These are phyloP conservation scores for Aspergillus sp. DNA, from an alignment of 2,329 filamentous ascomycete genomes.

Conservation along the genomic window DNA sequence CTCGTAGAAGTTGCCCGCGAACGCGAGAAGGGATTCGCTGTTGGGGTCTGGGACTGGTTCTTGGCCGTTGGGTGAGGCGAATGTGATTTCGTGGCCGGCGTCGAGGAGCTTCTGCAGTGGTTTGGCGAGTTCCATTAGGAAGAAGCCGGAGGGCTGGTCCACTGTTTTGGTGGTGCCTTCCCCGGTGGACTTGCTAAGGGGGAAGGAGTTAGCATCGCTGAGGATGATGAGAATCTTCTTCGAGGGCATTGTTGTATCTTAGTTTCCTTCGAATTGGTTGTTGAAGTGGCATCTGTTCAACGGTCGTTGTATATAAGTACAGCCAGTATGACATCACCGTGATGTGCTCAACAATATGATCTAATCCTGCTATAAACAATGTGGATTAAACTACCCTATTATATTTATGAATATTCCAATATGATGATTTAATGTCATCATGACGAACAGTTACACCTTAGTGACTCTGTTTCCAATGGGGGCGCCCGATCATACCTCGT, in stretches of 20 bases:
- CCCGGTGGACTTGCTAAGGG: conserved; percentile 31
- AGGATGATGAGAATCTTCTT: conserved; percentile 49
- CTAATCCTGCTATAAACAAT: too few relatives aligned
- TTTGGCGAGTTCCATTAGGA: conserved; percentile 43
- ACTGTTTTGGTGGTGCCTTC: conserved; percentile 23
- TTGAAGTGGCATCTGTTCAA: too few relatives aligned
- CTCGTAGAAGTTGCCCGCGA: conserved; percentile 50
- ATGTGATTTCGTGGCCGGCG: conserved; percentile 44
- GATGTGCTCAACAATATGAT: not conserved
- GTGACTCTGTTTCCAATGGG: too few relatives aligned
- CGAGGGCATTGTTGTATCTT: conserved; percentile 18
- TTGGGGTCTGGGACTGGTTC: conserved; percentile 45
- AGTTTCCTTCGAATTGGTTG: not conserved
- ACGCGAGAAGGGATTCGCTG: conserved; percentile 43
- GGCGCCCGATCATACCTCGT: not conserved
- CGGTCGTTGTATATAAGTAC: too few relatives aligned
- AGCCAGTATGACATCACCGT: not conserved
- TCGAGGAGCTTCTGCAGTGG: conserved; percentile 39
- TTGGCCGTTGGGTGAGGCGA: conserved; percentile 46
- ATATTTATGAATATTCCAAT: not conserved
- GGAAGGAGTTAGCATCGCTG: conserved; percentile 43
- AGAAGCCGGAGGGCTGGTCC: conserved; percentile 36
- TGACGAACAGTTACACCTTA: conserved; percentile 6
- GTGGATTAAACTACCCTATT: too few relatives aligned
- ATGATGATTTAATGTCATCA: conserved; percentile 12